Evolutionary conservation across 805 yeast species (phyloP), one percentile per base, ranked within the genome.

Genomic region (Candida ponderosae): DNA sequence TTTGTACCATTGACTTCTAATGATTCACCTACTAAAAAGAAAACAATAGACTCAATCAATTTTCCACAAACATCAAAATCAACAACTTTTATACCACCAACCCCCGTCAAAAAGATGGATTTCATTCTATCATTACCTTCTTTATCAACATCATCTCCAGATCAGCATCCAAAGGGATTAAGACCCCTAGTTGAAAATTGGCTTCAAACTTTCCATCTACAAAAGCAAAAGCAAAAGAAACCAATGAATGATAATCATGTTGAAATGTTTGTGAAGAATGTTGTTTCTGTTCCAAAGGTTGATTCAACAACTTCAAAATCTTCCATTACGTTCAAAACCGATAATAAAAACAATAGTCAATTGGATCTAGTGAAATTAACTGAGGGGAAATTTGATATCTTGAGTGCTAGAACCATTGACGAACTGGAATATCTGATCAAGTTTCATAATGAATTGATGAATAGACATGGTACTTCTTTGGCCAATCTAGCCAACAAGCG

Each of bases 391-490:
- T 67, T 76, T 40, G 90, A 82, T 56, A 61, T 79, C 8, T 56
- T 83, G 39, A 76, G 86, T 54, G 86, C 86, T 3, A 64, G 87
- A 51, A 76, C 83, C 3, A 69, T 81, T 20, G 81, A 77, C 45
- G 89, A 83, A 51, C 70, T 80, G 33, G 82, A 79, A 48, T 69
- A 58, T 42, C 56, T 77, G 33, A 63, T 76, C 5, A 50, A 75
- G 10, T 64, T 66, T 47, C 76, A 73, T 47, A 62, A 65, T 41
- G 55, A 58, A n/a, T 42, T 65, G 6, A 29, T 62, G 27, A 40
- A 40, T n/a, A 54, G 54, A 35, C 47, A 54, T 31, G 47, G 45
- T 16, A 39, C 41, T 7, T 34, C 40, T 17, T 35, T 33, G 4
- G 43, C 40, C 0, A 18, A 36, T 5, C 38, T 15, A 8, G 36